Conservation (phyloP, 176 grass and related monocot genomes). For the Saccharum officinarum region DNA sequence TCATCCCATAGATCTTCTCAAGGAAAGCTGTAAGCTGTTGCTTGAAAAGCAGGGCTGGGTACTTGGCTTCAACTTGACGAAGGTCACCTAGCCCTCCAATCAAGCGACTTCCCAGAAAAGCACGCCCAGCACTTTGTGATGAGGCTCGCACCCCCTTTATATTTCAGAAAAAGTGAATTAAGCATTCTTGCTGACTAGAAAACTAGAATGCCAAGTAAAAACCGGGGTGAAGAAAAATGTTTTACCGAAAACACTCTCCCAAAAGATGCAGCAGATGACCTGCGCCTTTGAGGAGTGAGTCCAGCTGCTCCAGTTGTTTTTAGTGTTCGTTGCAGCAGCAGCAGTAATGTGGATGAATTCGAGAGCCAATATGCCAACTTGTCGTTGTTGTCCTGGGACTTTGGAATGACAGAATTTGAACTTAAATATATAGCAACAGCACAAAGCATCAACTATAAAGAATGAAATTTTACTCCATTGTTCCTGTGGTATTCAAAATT, state of each 20-base stretch:
- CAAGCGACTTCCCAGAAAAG: slow-evolving; percentile 76
- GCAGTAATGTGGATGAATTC: slow-evolving; percentile 88
- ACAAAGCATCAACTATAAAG: slow-evolving; percentile 1
- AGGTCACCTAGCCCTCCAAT: slow-evolving; percentile 77
- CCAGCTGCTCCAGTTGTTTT: slow-evolving; percentile 81
- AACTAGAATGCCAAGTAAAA: slow-evolving; percentile 24
- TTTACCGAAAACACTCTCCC: slow-evolving; percentile 91
- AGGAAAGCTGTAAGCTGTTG: slow-evolving; percentile 98
- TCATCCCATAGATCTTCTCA: slow-evolving; percentile 98
- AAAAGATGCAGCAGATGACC: slow-evolving; percentile 84
- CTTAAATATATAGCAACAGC: slow-evolving; percentile 19
- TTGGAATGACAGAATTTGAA: slow-evolving; percentile 36
- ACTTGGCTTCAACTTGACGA: slow-evolving; percentile 98
- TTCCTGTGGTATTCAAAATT: neutral
- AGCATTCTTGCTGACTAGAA: slow-evolving; percentile 21
- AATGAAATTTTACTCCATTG: slow-evolving; percentile 9
- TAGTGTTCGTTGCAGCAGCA: slow-evolving; percentile 92
- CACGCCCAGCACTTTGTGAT: slow-evolving; percentile 72
- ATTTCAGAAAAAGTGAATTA: slow-evolving; percentile 30
- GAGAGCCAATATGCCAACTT: slow-evolving; percentile 96
- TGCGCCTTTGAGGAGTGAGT: slow-evolving; percentile 87
- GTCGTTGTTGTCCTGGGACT: slow-evolving; percentile 82
- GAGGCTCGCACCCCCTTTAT: slow-evolving; percentile 80
- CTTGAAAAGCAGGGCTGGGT: slow-evolving; percentile 99
- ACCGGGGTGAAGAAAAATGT: slow-evolving; percentile 2